Evolutionary conservation across 208 protist genomes (phyloP).

Genomic region (Crithidia fasciculata): DNA sequence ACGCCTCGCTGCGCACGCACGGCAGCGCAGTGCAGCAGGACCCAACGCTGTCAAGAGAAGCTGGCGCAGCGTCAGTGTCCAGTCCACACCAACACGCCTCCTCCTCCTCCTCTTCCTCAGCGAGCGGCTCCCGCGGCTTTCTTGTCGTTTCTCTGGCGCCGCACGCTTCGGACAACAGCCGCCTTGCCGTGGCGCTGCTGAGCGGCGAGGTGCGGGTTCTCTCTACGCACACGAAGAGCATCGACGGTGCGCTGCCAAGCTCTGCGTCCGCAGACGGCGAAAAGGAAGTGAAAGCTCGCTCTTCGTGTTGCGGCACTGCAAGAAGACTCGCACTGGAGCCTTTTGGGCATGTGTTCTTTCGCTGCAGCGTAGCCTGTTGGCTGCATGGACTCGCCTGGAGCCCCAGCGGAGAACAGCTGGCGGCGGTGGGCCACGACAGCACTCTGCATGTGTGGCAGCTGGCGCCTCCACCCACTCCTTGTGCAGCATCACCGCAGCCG

Average conservation of each 20-base stretch:
- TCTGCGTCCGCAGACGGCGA: too few relatives aligned
- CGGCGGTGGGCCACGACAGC: slow-evolving; percentile 30
- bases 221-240: slow-evolving; percentile 60
- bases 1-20: not conserved
- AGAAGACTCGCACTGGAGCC: not conserved
- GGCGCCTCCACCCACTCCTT: not conserved
- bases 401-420: slow-evolving; percentile 19
- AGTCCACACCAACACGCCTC: too few relatives aligned
- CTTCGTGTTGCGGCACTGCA: too few relatives aligned
- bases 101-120: not conserved
- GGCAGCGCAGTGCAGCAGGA: not conserved
- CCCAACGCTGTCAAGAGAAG: too few relatives aligned
- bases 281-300: too few relatives aligned
- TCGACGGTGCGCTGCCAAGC: slow-evolving; percentile 28
- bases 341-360: slow-evolving; percentile 19
- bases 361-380: slow-evolving; percentile 9
- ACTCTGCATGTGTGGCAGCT: slow-evolving; percentile 20
- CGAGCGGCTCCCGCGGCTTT: slow-evolving; percentile 10
- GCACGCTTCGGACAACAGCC: slow-evolving; percentile 53
- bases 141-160: slow-evolving; percentile 33
- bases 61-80: too few relatives aligned
- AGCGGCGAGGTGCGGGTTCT: slow-evolving; percentile 54
- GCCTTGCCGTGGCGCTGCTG: slow-evolving; percentile 46
- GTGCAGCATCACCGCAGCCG: not conserved
- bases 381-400: slow-evolving; percentile 24